phyloP scores from a whole-genome alignment of 768 basidiomycete genomes.

The Paxillus rubicundulus region DNA sequence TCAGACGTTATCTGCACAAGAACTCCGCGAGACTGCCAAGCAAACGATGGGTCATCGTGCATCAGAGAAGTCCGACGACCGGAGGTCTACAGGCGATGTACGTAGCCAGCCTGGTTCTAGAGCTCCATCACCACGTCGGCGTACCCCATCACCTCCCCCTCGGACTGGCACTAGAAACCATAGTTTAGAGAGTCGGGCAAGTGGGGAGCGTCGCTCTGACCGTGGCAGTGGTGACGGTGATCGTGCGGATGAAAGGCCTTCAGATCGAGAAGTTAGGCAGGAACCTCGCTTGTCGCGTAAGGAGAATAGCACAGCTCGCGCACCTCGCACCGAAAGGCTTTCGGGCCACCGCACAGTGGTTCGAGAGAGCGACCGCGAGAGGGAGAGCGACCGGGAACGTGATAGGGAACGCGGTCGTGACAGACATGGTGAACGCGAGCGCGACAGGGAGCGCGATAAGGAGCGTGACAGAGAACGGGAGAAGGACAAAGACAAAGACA shows the following conservation, averaged over 20 bases:
- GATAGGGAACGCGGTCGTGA: conserved; percentile 49
- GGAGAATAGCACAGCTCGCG: conserved; percentile 51
- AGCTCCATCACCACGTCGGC: conserved; percentile 55
- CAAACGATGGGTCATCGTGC: conserved; percentile 49
- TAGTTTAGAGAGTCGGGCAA: conserved; percentile 70
- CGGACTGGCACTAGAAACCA: conserved; percentile 67
- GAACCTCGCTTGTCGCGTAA: conserved; percentile 44
- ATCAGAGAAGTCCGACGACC: conserved; percentile 42
- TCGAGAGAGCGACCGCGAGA: conserved; percentile 36
- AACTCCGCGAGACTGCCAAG: conserved; percentile 76
- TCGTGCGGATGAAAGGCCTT: conserved; percentile 48
- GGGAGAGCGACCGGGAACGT: conserved; percentile 47
- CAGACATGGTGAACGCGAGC: conserved; percentile 44
- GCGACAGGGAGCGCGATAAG: conserved; percentile 46
- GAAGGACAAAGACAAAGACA: conserved; percentile 38
- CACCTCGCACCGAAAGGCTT: conserved; percentile 48
- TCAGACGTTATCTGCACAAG: conserved; percentile 75
- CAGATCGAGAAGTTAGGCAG: conserved; percentile 48
- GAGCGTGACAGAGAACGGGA: conserved; percentile 38
- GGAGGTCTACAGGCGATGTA: conserved; percentile 32
- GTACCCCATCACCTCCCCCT: conserved; percentile 64
- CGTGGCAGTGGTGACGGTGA: conserved; percentile 45
- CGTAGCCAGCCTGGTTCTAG: conserved; percentile 51
- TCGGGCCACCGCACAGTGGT: conserved; percentile 39
- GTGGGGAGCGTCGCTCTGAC: conserved; percentile 62